Base-by-base conservation (phyloP, 2,329 filamentous ascomycete species). In the Colletotrichum horii region DNA sequence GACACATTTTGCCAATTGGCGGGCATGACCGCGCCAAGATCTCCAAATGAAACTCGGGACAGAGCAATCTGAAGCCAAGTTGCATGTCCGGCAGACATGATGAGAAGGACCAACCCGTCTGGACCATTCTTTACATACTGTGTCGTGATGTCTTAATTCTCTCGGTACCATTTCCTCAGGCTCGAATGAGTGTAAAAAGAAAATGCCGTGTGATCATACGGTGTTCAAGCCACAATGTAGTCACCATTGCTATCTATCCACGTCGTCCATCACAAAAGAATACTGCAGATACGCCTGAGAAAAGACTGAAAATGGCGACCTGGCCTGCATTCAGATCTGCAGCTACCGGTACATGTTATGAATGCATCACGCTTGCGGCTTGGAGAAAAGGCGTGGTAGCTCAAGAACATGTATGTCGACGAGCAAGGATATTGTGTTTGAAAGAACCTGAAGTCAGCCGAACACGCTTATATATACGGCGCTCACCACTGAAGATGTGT, bases 21-120 rank as follows among this genome's bases (percentile, higher is more conserved):
- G 3, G n/a, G 43, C 43, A 52, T 52, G 43, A 52, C 43, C 43
- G 6, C 43, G 43, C n/a, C 43, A 52, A 52, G 43, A 52, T 52
- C n/a, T 4, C 2, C n/a, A 0, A 52, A 52, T 52, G 43, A 22
- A 24, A 22, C n/a, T 52, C 0, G 38, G n/a, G 12, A 8, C 0
- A 52, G 43, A 0, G n/a, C 12, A 4, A 0, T 52, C 12, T 15
- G 43, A 52, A 22, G 43, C 43, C n/a, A 52, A 14, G 0, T 24
- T 0, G 22, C 6, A 22, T 24, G 43, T 8, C 24, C 43, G 43
- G n/a, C 43, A 1, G n/a, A 52, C 43, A 14, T 6, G 38, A 3
- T 19, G 38, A 48, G 43, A 43, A 16, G 36, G 6, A 38, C 36
- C 8, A 38, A 19, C 15, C 36, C 36, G 36, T 38, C 36, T 38